Base-by-base conservation (phyloP, 1,139 yeast genomes). In the Protomyces macrosporus region DNA sequence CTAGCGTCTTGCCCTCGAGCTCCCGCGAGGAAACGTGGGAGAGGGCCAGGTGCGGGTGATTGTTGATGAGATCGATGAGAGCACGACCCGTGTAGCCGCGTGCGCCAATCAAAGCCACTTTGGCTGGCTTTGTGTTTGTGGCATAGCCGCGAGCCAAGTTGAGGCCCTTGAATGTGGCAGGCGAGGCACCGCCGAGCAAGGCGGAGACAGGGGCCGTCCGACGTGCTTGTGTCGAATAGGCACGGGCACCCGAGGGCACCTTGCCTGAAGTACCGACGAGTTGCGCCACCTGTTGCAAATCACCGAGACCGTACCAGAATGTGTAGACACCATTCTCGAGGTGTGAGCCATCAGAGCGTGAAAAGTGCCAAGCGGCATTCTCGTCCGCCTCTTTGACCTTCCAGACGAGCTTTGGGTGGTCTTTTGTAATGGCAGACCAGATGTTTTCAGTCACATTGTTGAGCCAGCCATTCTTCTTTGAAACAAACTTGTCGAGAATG, bases 21-120 rank as follows among this genome's bases (percentile, higher is more conserved):
- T 93, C 98, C 77, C 98, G 89, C 39, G 98, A 91, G 1, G 98
- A 91, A 60, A 93, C 98, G 73, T 91, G 96, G 4, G 95, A 83
- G 62, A 93, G 79, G 72, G 91, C 97, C 69, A 93, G 80, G 75
- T 83, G 84, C 59, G 96, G 96, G 76, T 93, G 99, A 65, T 81
- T 78, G 75, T 93, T 90, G 69, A 93, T 88, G 78, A 93, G 81
- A 58, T 86, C 83, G 70, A 93, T 90, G 75, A 93, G 82, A 71
- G 93, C 93, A 77, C 88, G 96, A 40, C 98, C 99, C 37, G 98
- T 91, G 77, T 84, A 90, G 50, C 99, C 99, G 78, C 99, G 87
- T 51, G 98, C 99, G 71, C 99, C 99, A 73, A 93, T 91, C 71
- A 93, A 82, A 0, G 97, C 98, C 58, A 95, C 91, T 67, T 84